phyloP scores from a whole-genome alignment of 768 basidiomycete genomes.

The Asterophora lycoperdoides region DNA sequence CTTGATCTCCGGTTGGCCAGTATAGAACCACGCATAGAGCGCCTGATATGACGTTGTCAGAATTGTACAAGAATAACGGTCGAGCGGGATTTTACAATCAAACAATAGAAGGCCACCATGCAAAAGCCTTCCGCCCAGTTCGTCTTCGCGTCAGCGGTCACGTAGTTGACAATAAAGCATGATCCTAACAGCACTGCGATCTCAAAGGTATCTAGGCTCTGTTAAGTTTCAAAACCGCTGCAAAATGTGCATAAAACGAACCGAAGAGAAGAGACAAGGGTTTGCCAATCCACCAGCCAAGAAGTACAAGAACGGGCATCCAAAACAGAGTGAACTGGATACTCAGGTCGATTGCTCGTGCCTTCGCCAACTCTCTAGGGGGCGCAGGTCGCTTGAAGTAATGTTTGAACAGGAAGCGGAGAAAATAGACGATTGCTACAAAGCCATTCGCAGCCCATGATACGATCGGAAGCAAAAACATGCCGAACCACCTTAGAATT shows the following conservation, averaged over 20 bases:
- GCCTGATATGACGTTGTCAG: constrained; percentile 34
- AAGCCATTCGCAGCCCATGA: constrained; percentile 72
- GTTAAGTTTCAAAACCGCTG: neutral
- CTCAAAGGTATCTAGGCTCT: constrained; percentile 59
- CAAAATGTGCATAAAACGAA: constrained; percentile 18
- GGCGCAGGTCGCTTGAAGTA: constrained; percentile 37
- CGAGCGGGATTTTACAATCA: constrained; percentile 44
- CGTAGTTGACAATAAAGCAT: constrained; percentile 76
- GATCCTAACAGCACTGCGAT: constrained; percentile 60
- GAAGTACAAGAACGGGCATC: constrained; percentile 68
- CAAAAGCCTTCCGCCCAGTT: constrained; percentile 74
- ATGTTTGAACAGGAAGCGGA: constrained; percentile 38
- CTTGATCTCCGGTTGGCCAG: constrained; percentile 48
- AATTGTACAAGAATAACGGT: neutral
- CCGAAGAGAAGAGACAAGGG: constrained; percentile 69
- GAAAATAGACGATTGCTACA: constrained; percentile 55
- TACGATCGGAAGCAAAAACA: constrained; percentile 66
- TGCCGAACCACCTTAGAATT: constrained; percentile 63
- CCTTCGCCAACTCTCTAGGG: constrained; percentile 59
- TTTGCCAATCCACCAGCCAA: constrained; percentile 62
- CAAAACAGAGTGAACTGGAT: constrained; percentile 78
- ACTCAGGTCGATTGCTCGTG: constrained; percentile 68
- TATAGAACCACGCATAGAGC: constrained; percentile 64
- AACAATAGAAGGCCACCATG: constrained; percentile 62
- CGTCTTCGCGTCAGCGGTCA: constrained; percentile 74